Base-by-base conservation (phyloP, 768 basidiomycete genomes). In the Boletus subcaerulescens region DNA sequence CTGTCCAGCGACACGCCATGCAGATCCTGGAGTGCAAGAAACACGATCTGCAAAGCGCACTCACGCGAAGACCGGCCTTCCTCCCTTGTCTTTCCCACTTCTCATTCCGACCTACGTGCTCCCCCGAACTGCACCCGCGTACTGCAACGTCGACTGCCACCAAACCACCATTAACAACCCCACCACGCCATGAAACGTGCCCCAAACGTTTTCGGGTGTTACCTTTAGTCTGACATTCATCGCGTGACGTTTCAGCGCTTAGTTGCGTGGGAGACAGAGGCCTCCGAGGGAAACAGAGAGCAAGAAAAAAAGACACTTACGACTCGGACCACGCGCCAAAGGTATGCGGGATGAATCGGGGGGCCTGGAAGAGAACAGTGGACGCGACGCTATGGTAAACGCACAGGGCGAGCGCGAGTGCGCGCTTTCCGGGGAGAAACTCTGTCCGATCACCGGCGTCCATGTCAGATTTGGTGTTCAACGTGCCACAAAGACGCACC, bases 401-500 rank as follows among this genome's bases (percentile, higher is more conserved):
- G 57, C 86, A 85, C 3, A 93, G 79, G 11, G 77, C 83, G 29
- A 93, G 84, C 3, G 87, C 91, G 10, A 93, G 70, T 0, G 89
- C 91, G 15, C 91, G 83, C 74, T 93, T 93, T 12, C 90, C 90
- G 0, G 91, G 91, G 3, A 93, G 73, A 69, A 89, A 91, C 61
- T 93, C 91, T 89, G 50, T 40, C 10, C 17, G n/a, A 9, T 35
- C 7, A 39, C 8, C 29, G 9, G 29, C 29, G n/a, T 39, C 17
- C 38, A 39, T n/a, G 38, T 39, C 6, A 39, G 14, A 6, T 8
- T 14, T 39, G 15, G 33, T 35, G 33, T 35, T 14, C 35, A 43
- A 11, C 20, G 13, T 32, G 15, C 33, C 17, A 20, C 11, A 31
- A 35, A n/a, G 45, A 75, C 81, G 36, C 43, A 85, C 90, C 90